A percentile compares a stretch with the other conserved stretches of the same genome.
These are phyloP conservation scores for Cylindricascospora bacillispora DNA, from an alignment of 1,139 yeast species.

Conservation along the genomic window DNA sequence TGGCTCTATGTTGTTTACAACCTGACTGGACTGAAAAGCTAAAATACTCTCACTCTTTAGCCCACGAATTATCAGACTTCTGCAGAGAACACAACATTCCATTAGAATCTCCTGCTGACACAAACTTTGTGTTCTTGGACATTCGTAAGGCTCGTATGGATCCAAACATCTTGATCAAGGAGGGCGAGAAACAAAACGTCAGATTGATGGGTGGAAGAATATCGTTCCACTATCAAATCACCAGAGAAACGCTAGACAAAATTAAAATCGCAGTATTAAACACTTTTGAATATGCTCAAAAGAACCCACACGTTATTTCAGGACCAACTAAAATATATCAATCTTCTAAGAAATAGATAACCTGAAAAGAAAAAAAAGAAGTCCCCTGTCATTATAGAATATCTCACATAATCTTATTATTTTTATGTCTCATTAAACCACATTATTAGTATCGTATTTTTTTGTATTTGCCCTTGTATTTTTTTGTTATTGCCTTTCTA, in stretches of 20 bases:
- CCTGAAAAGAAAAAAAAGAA: slow-evolving; percentile 1
- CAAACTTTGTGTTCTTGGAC: slow-evolving; percentile 79
- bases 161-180: slow-evolving; percentile 40
- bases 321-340: slow-evolving; percentile 32
- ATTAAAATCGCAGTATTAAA: slow-evolving; percentile 50
- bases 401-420: neutral
- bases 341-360: too few species aligned
- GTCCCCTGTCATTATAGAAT: neutral
- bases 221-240: slow-evolving; percentile 76
- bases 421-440: neutral
- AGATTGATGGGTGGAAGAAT: slow-evolving; percentile 63
- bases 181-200: slow-evolving; percentile 50
- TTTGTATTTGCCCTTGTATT: too few species aligned
- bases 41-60: slow-evolving; percentile 48
- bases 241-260: slow-evolving; percentile 51
- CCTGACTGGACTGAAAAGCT: slow-evolving; percentile 54
- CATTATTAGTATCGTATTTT: too few species aligned
- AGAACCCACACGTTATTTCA: slow-evolving; percentile 29
- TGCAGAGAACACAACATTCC: slow-evolving; percentile 42
- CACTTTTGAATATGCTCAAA: slow-evolving; percentile 38
- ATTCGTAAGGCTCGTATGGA: slow-evolving; percentile 45
- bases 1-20: slow-evolving; percentile 72
- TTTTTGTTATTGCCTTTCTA: too few species aligned
- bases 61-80: slow-evolving; percentile 52
- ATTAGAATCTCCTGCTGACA: slow-evolving; percentile 66